Base-by-base conservation (phyloP, 305 asterid genomes). In the Fraxinus platypoda region DNA sequence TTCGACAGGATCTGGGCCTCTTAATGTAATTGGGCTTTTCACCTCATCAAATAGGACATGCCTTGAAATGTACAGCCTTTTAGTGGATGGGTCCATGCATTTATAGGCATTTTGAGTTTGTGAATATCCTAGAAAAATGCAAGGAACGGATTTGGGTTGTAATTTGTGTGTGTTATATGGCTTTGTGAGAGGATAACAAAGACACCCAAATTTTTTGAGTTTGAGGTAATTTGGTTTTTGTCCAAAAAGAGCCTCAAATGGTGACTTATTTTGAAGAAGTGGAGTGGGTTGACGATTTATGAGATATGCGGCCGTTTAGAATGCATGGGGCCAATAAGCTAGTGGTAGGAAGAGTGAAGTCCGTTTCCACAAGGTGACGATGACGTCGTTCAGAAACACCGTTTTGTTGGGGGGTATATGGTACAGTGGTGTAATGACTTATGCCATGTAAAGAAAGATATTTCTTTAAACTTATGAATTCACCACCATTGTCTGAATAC, bases 401-500 rank as follows among this genome's bases (percentile, higher is more conserved):
- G 0, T 57, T 57, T 19, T 57, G 68, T 57, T n/a, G 6, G 11
- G 28, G 8, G 0, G 75, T 78, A 4, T 62, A 25, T 2, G 75
- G 76, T 17, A 25, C 59, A 0, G 62, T 7, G 0, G 75, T 59
- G 8, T n/a, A 26, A 21, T 62, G 62, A 17, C 75, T 33, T 1
- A 78, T 78, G 0, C 75, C 75, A 33, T 35, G 19, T 3, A 31
- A 0, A 6, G 57, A 15, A 6, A 62, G 12, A 12, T 30, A 78
- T 0, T 8, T 4, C 1, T 3, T 15, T 3, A 78, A 19, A 1
- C 17, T 8, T 1, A 9, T 34, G 23, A 9, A 78, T 34, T 78
- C 76, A 5, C 81, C 81, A 6, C 75, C 76, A 31, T 66, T 66
- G 8, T 78, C 81, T 21, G 19, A 17, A 9, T 78, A 64, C 0